A percentile compares a stretch with the other conserved stretches of the same genome.
Evolutionary conservation across 148 eudicot genomes (phyloP).

Genomic region (Polygonum maritimum): DNA sequence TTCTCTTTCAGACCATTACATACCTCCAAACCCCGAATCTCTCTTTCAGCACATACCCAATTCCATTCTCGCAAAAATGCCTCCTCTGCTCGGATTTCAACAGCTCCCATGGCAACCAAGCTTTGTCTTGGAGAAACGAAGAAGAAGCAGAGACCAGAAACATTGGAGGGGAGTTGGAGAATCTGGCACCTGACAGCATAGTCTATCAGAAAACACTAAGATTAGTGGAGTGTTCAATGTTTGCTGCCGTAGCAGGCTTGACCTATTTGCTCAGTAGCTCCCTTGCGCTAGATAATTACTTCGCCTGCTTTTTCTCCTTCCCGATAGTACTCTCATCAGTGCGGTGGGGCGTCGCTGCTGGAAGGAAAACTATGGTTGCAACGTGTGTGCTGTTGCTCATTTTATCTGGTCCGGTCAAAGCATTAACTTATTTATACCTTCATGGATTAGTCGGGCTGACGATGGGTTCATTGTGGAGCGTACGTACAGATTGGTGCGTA

Average conservation of each 20-base stretch:
- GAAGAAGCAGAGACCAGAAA: background rate
- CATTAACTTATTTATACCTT: conserved; percentile 72
- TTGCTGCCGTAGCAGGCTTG: conserved; percentile 76
- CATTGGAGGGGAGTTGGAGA: conserved; percentile 24
- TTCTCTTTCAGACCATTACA: background rate
- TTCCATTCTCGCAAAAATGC: conserved; percentile 4
- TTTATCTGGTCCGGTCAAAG: conserved; percentile 88
- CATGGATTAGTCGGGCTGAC: conserved; percentile 82
- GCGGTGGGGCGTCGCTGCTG: conserved; percentile 94
- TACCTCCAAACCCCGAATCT: background rate
- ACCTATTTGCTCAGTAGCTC: conserved; percentile 73
- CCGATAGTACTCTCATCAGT: conserved; percentile 86
- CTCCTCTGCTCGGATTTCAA: background rate
- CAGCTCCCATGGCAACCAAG: background rate
- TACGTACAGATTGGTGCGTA: conserved; percentile 60
- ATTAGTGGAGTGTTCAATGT: conserved; percentile 92
- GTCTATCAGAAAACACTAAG: conserved; percentile 70
- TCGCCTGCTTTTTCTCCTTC: conserved; percentile 84
- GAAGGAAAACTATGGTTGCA: conserved; percentile 96
- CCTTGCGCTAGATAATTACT: conserved; percentile 90
- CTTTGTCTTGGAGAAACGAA: background rate
- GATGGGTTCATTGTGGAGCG: conserved; percentile 85
- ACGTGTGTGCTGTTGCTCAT: conserved; percentile 66
- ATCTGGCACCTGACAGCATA: conserved; percentile 50
- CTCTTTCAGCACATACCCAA: conserved; percentile 4